Conservation (phyloP, 306 rosid genomes). For the Crotalaria pallida region DNA sequence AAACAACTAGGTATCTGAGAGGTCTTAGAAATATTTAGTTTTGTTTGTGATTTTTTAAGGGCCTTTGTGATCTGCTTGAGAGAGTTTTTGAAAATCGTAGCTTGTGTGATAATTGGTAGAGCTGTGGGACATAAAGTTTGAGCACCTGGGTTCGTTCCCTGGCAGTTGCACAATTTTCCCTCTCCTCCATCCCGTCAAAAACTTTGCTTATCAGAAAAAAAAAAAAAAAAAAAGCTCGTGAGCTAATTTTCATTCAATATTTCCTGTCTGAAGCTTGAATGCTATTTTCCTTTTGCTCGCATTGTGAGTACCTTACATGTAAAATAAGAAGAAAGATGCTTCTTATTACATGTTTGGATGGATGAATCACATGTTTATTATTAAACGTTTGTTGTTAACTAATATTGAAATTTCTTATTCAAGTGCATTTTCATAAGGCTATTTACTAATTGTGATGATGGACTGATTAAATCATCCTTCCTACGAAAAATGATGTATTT, state of each 20-base stretch:
- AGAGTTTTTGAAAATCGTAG: background rate
- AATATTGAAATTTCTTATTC: background rate
- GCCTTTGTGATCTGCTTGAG: slow-evolving; percentile 7
- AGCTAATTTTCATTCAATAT: background rate
- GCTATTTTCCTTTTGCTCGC: background rate
- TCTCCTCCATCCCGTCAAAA: no score
- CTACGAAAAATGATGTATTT: background rate
- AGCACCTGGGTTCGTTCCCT: no score
- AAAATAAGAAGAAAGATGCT: slow-evolving; percentile 10
- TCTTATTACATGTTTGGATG: background rate
- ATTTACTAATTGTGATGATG: background rate
- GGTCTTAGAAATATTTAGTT: background rate
- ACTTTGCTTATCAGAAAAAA: no score
- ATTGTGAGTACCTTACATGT: slow-evolving; percentile 4
- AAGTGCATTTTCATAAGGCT: background rate
- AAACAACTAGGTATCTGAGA: slow-evolving; percentile 7
- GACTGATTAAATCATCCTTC: background rate
- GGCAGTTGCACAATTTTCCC: no score
- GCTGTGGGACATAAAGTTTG: no score
- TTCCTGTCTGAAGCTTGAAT: background rate
- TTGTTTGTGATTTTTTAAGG: background rate
- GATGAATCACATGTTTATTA: background rate
- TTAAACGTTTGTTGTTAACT: background rate
- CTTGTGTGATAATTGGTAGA: background rate
- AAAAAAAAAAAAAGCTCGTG: no score